Conservation (phyloP, 202 grass and related monocot genomes). For the Saccharum hybrid region DNA sequence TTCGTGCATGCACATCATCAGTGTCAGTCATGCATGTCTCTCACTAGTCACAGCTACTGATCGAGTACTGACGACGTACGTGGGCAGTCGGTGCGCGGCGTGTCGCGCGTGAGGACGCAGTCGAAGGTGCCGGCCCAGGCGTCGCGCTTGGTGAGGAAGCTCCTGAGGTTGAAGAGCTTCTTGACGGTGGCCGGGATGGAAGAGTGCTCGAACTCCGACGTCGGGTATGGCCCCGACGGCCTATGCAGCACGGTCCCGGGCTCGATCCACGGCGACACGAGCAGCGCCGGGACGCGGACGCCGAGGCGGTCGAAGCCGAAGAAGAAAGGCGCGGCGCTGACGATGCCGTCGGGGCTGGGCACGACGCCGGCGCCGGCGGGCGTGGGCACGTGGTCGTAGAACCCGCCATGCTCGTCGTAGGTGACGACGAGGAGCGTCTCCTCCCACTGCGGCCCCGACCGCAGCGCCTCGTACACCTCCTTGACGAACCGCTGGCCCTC, state of each 20-base stretch:
- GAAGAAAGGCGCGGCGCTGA: slow-evolving; percentile 55
- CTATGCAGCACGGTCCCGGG: slow-evolving; percentile 66
- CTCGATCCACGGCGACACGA: slow-evolving; percentile 89
- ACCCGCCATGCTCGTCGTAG: slow-evolving; percentile 90
- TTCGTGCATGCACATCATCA: too few species aligned
- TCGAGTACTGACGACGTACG: neutral
- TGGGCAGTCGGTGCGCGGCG: slow-evolving; percentile 78
- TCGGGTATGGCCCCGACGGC: slow-evolving; percentile 48
- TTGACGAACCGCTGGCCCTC: slow-evolving; percentile 79
- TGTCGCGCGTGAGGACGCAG: slow-evolving; percentile 58
- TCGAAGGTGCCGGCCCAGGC: slow-evolving; percentile 87
- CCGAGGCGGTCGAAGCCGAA: slow-evolving; percentile 86
- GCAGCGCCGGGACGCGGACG: slow-evolving; percentile 77
- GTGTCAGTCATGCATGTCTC: too few species aligned
- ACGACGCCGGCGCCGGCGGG: slow-evolving; percentile 49
- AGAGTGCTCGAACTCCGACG: slow-evolving; percentile 87
- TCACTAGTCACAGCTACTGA: too few species aligned
- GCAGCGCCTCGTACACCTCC: slow-evolving; percentile 76
- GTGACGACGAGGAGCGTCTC: slow-evolving; percentile 72
- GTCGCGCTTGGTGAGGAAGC: slow-evolving; percentile 78
- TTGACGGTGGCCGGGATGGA: slow-evolving; percentile 91
- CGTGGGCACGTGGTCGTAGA: slow-evolving; percentile 87
- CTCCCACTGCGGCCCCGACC: slow-evolving; percentile 72
- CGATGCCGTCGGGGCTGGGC: slow-evolving; percentile 75
- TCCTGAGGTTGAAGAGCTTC: slow-evolving; percentile 73